Evolutionary conservation across 73 alveolate genomes (phyloP).

Genomic region (Paramecium sonneborni): DNA sequence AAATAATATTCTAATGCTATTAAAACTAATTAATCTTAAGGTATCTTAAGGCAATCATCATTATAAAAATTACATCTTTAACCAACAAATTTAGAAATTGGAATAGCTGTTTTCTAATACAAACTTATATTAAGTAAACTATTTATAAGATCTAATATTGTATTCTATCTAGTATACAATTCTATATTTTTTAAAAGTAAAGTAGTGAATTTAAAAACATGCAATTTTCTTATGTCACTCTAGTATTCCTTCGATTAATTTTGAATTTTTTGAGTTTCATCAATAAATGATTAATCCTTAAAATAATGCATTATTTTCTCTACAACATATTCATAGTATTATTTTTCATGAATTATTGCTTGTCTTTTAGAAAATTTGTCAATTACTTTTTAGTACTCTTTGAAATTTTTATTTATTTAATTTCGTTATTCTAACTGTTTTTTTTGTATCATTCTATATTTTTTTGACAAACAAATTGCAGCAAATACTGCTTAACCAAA

Average conservation of each 20-base stretch:
- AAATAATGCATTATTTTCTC: background rate
- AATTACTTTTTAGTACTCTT: background rate
- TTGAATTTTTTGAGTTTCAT: background rate
- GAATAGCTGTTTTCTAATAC: background rate
- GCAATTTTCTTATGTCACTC: background rate
- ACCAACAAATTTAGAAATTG: background rate
- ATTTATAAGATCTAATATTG: background rate
- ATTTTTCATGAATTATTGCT: background rate
- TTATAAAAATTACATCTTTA: background rate
- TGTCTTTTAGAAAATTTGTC: background rate
- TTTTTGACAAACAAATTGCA: background rate
- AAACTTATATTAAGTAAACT: background rate
- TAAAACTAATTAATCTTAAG: background rate
- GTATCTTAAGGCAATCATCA: background rate
- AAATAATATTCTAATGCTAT: background rate
- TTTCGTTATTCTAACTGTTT: background rate
- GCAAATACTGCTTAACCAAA: background rate
- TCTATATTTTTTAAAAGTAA: background rate
- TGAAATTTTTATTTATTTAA: background rate
- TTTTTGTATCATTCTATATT: background rate
- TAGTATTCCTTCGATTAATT: background rate
- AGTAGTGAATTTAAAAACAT: background rate
- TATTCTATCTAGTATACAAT: background rate
- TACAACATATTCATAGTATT: background rate
- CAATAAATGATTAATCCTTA: background rate